phyloP scores from a whole-genome alignment of 306 rosid genomes.

The Notholithocarpus densiflorus region DNA sequence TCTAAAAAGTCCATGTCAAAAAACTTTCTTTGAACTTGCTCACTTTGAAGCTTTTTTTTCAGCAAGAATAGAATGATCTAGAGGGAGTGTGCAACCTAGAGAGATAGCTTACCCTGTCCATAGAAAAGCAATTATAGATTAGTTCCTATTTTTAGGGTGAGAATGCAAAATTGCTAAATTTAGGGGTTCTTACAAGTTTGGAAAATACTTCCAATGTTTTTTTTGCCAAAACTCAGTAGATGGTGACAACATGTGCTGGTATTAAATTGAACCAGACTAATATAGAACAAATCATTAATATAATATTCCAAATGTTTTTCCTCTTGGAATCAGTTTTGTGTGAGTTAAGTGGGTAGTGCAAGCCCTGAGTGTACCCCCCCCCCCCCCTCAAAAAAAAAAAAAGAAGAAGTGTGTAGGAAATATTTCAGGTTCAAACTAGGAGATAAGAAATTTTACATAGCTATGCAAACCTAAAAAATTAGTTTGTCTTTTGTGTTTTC shows the following conservation, averaged over 20 bases:
- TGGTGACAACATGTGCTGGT: too few relatives aligned
- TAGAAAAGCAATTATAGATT: background rate
- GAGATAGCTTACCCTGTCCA: background rate
- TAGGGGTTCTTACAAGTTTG: background rate
- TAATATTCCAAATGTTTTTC: background rate
- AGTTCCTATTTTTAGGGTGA: background rate
- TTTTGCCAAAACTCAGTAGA: background rate
- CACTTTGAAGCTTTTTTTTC: background rate
- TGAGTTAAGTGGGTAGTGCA: background rate
- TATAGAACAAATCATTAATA: too few relatives aligned
- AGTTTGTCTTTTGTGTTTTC: background rate
- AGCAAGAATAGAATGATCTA: too few relatives aligned
- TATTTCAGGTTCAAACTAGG: background rate
- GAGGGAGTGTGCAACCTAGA: too few relatives aligned
- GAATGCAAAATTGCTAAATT: background rate
- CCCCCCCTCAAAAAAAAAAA: background rate
- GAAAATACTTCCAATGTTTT: background rate
- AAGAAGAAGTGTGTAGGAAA: background rate
- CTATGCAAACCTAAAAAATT: conserved; percentile 5
- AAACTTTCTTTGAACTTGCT: background rate
- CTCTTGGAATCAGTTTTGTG: conserved; percentile 1
- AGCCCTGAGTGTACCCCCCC: background rate
- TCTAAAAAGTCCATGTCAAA: background rate
- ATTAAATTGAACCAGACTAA: too few relatives aligned
- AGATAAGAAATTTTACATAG: background rate